Base-by-base conservation (phyloP, 225 moss, liverwort and hornwort genomes). In the Asterella californica region DNA sequence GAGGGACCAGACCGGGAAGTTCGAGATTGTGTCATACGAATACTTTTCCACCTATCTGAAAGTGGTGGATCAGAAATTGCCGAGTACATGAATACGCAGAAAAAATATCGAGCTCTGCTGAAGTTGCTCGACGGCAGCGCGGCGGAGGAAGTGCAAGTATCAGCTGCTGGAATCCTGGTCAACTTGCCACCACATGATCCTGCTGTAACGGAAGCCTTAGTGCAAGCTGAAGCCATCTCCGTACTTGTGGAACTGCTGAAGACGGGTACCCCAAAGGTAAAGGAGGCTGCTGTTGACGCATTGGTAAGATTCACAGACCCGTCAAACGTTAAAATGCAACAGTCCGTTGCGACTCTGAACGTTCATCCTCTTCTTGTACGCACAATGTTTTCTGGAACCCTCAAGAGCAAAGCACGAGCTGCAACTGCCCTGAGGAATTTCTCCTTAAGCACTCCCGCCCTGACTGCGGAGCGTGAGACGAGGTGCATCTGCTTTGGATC, bases 281-380 rank as follows among this genome's bases (percentile, higher is more conserved):
- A 86, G 73, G 88, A 86, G 77, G 82, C 77, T 52, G 88, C 86
- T 25, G 52, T 86, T 4, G 86, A 83, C 36, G 88, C 88, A 36
- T 63, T 86, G 71, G 62, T 82, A 73, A 79, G 64, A 25, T 84
- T 88, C 33, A 83, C 83, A 11, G 76, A 80, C 29, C 85, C 88
- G 24, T 77, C 81, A 24, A 78, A 86, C 36, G 38, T 84, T 0
- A 67, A 86, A 36, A 79, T 80, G 36, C 88, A 86, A 54, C 60
- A 80, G 66, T 38, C 80, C 15, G 82, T 86, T 33, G 88, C 86
- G 2, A 78, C 47, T 64, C 84, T 86, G 65, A 80, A 84, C 79
- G 45, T 84, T 47, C 84, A 76, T 74, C 78, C 78, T 34, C 46
- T 86, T 15, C 86, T 88, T 69, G 77, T 88, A 33, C 34, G 70